Base-by-base conservation (phyloP, 2,329 filamentous ascomycete species). In the Penicillium thymicola region DNA sequence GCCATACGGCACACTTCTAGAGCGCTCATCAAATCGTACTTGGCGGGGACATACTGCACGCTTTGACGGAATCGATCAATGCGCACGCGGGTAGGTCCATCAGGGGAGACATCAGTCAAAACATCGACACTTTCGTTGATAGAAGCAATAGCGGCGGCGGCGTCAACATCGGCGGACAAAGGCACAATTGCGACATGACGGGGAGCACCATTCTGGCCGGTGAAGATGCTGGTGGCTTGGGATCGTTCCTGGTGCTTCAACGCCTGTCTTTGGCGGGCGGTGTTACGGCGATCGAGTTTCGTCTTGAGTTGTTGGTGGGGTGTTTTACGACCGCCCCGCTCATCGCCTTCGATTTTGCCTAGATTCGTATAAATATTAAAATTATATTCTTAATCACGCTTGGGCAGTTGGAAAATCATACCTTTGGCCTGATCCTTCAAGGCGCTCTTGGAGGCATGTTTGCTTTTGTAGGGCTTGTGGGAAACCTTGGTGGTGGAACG, bases 291-390 rank as follows among this genome's bases (percentile, higher is more conserved):
- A 76, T 96, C 92, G 73, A 99, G 84, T 77, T 97, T 99, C 57
- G 92, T 96, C 90, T 97, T 93, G 77, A 97, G 85, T 78, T 96
- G 91, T 74, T 99, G 94, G 74, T 96, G 91, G 54, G 90, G 90
- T 16, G 93, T 96, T 75, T 90, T 95, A 70, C 93, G 86, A 67
- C 81, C 81, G 59, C 88, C 87, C 67, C 82, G 85, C 70, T 96
- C 89, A 68, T 85, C 79, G 54, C 81, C 71, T 66, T 86, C 87
- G 48, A 93, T 83, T 75, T 94, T 94, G 71, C 92, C 90, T 94
- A 60, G 37, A 56, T 44, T 25, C 10, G 23, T 57, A 42, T 65
- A 41, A 63, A 54, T 65, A 14, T 55, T 18, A 57, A 36, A 54
- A 34, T 48, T 38, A 16, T 21, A 18, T 16, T 27, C 40, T 36